Percentiles rank a stretch among this genome's conserved stretches.
Conservation (phyloP, 345 rosid species). For the Eucalyptus camaldulensis region DNA sequence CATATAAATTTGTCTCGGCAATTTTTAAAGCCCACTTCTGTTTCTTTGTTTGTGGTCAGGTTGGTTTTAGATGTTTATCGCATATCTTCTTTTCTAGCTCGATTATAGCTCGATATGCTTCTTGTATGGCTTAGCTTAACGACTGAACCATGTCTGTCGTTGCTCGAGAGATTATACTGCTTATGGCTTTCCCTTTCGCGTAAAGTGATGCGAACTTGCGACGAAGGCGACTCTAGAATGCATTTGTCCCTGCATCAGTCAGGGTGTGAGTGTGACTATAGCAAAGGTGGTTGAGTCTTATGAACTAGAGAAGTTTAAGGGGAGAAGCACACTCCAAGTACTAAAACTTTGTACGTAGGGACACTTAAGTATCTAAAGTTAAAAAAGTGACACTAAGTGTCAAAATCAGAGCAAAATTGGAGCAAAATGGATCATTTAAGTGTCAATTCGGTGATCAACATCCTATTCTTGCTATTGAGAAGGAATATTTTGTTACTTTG, state of each 20-base stretch:
- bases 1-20: background rate
- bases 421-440: no score
- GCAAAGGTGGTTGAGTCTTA: background rate
- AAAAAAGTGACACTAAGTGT: fast-evolving
- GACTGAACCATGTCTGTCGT: background rate
- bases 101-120: background rate
- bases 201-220: background rate
- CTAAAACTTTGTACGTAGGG: no score
- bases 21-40: background rate
- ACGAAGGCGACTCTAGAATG: background rate
- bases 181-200: background rate
- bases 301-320: background rate
- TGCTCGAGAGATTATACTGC: background rate
- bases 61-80: background rate
- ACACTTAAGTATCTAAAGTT: no score
- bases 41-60: background rate
- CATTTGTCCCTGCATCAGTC: background rate
- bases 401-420: no score
- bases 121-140: background rate
- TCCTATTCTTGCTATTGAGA: no score
- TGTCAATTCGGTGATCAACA: no score
- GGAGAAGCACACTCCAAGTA: no score
- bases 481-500: no score
- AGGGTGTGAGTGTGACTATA: background rate
- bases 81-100: background rate